Base-by-base conservation (phyloP, 2,329 filamentous ascomycete genomes). In the Fusarium sulawesiense region DNA sequence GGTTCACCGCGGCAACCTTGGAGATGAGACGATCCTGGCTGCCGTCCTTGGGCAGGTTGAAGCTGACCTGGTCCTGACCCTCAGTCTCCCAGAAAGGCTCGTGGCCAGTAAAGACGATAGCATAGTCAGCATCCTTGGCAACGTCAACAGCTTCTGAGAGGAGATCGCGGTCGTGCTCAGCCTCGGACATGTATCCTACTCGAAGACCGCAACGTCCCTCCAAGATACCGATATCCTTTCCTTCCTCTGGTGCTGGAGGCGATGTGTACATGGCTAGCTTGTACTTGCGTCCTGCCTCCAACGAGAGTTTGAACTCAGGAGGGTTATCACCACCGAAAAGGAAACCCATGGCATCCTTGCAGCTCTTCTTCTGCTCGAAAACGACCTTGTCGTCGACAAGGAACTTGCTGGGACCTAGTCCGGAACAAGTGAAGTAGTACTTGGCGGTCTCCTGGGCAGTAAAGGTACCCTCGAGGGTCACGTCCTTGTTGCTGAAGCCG, bases 51-150 rank as follows among this genome's bases (percentile, higher is more conserved):
- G 91, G 93, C 1, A 92, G 80, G 20, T 90, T 91, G 48, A 93
- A 83, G 76, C 92, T 92, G 76, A 91, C 91, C 59, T 91, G 88
- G 75, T 93, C 91, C 68, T 91, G 90, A 49, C 84, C 82, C 89
- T 92, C 79, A 0, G 78, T 79, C 71, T 80, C 79, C 78, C 77
- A 79, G 61, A 77, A 75, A 7, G 77, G 83, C 71, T 91, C 90
- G 29, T 92, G 83, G 3, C 90, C 90, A 18, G 88, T 86, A 66
- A 90, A 76, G 45, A 76, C 56, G 14, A 76, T 60, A 18, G 90
- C 89, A 63, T 89, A 85, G 41, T 91, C 89, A 1, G 86, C 86
- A 11, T 84, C 80, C 69, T 84, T 83, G n/a, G 90, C 90, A 6
- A 87, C 79, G 13, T 85, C 80, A 3, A 88, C 84, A 7, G 90